Conservation (phyloP, 768 basidiomycete species). For the Hypsizygus marmoreus region DNA sequence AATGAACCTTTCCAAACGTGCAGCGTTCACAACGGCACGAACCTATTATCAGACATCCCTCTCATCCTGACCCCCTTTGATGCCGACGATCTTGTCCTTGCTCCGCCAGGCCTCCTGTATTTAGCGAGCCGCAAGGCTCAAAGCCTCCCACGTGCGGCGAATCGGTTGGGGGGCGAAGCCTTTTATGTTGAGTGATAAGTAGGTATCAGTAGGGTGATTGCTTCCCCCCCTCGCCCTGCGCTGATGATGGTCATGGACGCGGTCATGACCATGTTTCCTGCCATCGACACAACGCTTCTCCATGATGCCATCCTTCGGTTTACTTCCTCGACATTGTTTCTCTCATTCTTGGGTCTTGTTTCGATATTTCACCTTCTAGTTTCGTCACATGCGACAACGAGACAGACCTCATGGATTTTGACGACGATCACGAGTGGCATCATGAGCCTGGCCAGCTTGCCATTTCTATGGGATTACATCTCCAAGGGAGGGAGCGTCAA, state of each 20-base stretch:
- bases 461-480: constrained; percentile 19
- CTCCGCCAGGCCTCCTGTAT: too few relatives aligned
- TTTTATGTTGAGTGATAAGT: too few relatives aligned
- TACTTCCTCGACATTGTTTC: constrained; percentile 11
- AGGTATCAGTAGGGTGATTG: not conserved
- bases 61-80: too few relatives aligned
- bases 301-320: not conserved
- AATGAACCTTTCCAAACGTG: too few relatives aligned
- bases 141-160: too few relatives aligned
- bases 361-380: constrained; percentile 32
- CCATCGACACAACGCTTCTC: not conserved
- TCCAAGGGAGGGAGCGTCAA: constrained; percentile 12
- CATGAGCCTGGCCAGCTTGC: constrained; percentile 14
- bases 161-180: too few relatives aligned
- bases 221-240: not conserved
- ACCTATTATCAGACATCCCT: too few relatives aligned
- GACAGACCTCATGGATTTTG: constrained; percentile 51
- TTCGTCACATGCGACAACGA: constrained; percentile 30
- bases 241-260: not conserved
- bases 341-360: constrained; percentile 20
- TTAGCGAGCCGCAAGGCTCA: too few relatives aligned
- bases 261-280: constrained; percentile 1
- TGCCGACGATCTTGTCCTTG: too few relatives aligned
- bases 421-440: constrained; percentile 11
- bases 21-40: too few relatives aligned